Base-by-base conservation (phyloP, 352 stramenopile species). In the Phytophthora agathidicida region DNA sequence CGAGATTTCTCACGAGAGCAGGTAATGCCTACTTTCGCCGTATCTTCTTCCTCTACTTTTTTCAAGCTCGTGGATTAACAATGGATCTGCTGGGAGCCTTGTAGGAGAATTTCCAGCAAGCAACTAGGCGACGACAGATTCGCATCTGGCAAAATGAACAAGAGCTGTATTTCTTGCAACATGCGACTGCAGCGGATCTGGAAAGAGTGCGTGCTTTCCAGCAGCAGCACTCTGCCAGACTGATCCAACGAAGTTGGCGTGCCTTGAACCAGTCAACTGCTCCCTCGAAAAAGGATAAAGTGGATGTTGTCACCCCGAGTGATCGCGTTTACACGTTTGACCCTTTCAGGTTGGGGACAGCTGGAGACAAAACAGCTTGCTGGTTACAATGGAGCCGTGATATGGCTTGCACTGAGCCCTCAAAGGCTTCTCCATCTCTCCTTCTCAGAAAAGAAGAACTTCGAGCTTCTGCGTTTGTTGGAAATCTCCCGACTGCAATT, bases 121-220 rank as follows among this genome's bases (percentile, higher is more conserved):
- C 79, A 20, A 81, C 69, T 43, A 68, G 77, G 24, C 66, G 65
- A 9, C 59, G 80, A 9, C 68, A 88, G 42, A 52, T 70, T 19
- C 74, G 80, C 17, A 78, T 93, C 24, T 83, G 70, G 74, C 70
- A 68, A n/a, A 71, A 80, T 44, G 77, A 89, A 50, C 77, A 89
- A 33, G 70, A 88, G 20, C 71, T 91, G 11, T 75, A 81, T 23
- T 91, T 91, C 37, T 67, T 93, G 45, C 73, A 84, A 31, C 64
- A 77, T 38, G 89, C 76, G 20, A 83, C 70, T 7, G 58, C 77
- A 24, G 63, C 70, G 17, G 61, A 83, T 30, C 60, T 86, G 7
- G 73, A 87, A 23, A 45, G 33, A 19, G 63, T 92, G 23, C 68
- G 66, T 20, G 41, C 10, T 26, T 82, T 90, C 22, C 80, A 84